phyloP scores from a whole-genome alignment of 192 early-diverging fungal species.

The Entomortierella lignicola region DNA sequence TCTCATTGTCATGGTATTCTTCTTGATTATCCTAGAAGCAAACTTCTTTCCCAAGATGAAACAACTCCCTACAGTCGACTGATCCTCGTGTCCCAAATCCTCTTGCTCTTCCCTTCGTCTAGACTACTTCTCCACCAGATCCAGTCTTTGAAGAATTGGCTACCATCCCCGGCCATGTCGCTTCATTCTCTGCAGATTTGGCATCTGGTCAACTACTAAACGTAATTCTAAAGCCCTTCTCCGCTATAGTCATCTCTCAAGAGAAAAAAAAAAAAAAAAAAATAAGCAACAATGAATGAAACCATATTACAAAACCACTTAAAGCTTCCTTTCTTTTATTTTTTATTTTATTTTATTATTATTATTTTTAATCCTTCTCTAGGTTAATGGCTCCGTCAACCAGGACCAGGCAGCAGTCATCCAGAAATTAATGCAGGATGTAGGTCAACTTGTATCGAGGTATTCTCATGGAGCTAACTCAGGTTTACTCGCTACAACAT shows the following conservation, averaged over 20 bases:
- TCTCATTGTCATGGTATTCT: too few relatives aligned
- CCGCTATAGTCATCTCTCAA: background rate
- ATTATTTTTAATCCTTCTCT: background rate
- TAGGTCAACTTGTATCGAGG: constrained; percentile 47
- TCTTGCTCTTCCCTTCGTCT: background rate
- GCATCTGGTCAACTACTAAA: constrained; percentile 50
- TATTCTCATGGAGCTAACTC: constrained; percentile 11
- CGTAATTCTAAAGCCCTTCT: constrained; percentile 17
- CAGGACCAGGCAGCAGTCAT: constrained; percentile 43
- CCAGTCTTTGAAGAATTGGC: constrained; percentile 49
- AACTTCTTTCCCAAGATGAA: too few relatives aligned
- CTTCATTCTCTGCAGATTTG: constrained; percentile 48
- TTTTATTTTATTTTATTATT: constrained; percentile 10
- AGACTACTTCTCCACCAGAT: constrained; percentile 55
- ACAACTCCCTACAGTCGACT: too few relatives aligned
- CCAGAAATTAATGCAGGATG: constrained; percentile 53
- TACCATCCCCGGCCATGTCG: constrained; percentile 50
- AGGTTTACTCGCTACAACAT: constrained; percentile 5
- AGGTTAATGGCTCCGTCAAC: constrained; percentile 33
- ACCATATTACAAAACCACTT: too few relatives aligned
- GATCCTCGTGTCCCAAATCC: too few relatives aligned
- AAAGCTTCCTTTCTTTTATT: too few relatives aligned
- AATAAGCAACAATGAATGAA: background rate
- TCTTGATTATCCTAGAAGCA: too few relatives aligned
- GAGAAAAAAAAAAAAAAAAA: background rate